Evolutionary conservation across 1,139 yeast species (phyloP), one percentile per base, ranked within the genome.

Genomic region (Geotrichum cucujoidarum): DNA sequence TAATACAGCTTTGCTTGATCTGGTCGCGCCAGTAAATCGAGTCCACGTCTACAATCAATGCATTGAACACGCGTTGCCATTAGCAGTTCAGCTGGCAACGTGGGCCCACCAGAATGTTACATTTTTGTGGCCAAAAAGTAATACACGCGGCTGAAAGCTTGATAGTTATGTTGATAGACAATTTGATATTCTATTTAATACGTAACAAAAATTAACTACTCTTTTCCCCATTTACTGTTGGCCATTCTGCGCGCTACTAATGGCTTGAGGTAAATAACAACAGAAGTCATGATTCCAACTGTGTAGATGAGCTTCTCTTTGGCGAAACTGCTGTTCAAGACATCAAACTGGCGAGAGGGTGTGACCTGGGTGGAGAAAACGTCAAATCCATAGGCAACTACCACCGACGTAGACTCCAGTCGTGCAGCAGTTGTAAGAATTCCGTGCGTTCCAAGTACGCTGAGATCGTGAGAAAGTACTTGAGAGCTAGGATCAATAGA

Each of bases 341-440:
- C 72, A 66, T 92, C 98, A 67, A 87, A 90, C 44, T 89, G 86
- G 47, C 78, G 77, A 0, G 96, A 87, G 1, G 97, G 97, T 47
- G 85, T 78, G 20, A 85, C 73, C 47, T 80, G 72, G 0, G 94
- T 82, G 62, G 90, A 86, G 68, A 85, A 90, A 18, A 84, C 66
- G 61, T 87, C 95, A 2, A 57, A 49, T 32, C 87, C 88, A 47
- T 76, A 69, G 21, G 78, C 75, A 55, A 94, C 82, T 1, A 89
- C 76, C 32, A 85, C 72, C 1, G 83, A 72, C 0, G 97, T 88
- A 1, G 95, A 85, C 65, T 92, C 98, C 50, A 88, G 70, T 40
- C 78, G 74, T 0, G 97, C 83, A 1, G 92, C 79, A 30, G 73
- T 68, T 1, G 86, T 72, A 22, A 80, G 64, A 2, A 69, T 55